These are phyloP conservation scores for Pythium angustatum DNA, from an alignment of 352 stramenopile species.

Conservation along the genomic window DNA sequence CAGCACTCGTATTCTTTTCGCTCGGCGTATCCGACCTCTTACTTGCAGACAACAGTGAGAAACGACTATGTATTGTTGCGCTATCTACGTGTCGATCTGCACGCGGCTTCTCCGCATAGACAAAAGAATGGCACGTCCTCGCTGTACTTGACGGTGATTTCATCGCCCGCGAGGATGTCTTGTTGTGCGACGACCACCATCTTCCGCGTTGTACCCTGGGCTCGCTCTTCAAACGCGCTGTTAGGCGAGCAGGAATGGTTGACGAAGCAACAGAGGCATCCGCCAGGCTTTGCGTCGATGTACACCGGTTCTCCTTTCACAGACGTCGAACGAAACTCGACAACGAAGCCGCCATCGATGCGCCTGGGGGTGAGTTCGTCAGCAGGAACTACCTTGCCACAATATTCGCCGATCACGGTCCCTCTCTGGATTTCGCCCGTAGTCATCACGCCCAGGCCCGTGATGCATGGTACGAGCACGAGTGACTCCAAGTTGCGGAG, in stretches of 20 bases:
- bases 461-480: background rate
- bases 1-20: too few relatives aligned
- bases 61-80: too few relatives aligned
- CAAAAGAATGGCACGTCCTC: background rate
- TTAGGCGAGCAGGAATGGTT: conserved; percentile 6
- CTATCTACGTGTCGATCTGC: too few relatives aligned
- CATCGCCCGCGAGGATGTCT: background rate
- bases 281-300: background rate
- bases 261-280: background rate
- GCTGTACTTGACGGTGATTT: conserved; percentile 1
- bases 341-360: background rate
- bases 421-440: background rate
- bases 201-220: background rate
- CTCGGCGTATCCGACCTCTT: background rate
- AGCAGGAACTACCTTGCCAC: background rate
- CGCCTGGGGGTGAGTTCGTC: background rate
- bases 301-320: background rate
- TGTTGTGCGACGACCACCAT: background rate
- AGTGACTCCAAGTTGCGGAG: background rate
- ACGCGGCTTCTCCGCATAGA: background rate
- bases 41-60: background rate
- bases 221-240: background rate
- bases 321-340: background rate
- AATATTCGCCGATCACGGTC: conserved; percentile 2
- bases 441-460: background rate